Percentiles rank a stretch among this genome's conserved stretches.
Conservation (phyloP, 2,329 filamentous ascomycete species). For the Claviceps sp. region DNA sequence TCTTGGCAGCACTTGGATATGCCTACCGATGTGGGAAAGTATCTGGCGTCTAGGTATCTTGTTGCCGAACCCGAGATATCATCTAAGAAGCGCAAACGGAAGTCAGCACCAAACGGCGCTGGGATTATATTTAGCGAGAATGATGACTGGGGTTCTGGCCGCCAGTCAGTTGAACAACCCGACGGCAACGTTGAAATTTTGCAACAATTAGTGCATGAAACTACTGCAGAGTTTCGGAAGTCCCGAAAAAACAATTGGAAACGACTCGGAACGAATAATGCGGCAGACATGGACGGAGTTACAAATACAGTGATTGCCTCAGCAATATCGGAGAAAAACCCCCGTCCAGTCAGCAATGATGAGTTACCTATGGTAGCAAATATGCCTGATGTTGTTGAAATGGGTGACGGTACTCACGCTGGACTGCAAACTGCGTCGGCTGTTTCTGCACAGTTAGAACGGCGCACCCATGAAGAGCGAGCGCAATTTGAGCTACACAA, state of each 20-base stretch:
- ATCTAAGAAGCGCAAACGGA: conserved; percentile 51
- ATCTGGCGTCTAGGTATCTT: conserved; percentile 86
- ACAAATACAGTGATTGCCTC: conserved; percentile 66
- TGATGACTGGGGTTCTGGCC: conserved; percentile 39
- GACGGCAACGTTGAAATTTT: conserved; percentile 31
- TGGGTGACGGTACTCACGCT: conserved; percentile 79
- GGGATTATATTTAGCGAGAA: conserved; percentile 55
- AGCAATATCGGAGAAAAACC: conserved; percentile 53
- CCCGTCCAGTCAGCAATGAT: conserved; percentile 33
- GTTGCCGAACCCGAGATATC: conserved; percentile 39
- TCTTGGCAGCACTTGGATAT: conserved; percentile 20
- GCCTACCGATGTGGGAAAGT: conserved; percentile 58
- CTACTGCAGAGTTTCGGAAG: conserved; percentile 53
- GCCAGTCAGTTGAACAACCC: conserved; percentile 16
- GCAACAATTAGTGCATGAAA: conserved; percentile 34
- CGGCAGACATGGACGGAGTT: conserved; percentile 24
- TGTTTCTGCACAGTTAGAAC: conserved; percentile 55
- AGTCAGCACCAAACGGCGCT: conserved; percentile 25
- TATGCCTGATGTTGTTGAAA: conserved; percentile 42
- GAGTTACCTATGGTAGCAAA: conserved; percentile 34
- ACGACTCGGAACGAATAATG: conserved; percentile 38
- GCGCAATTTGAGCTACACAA: conserved; percentile 32
- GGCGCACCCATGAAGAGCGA: conserved; percentile 53
- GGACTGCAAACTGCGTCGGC: conserved; percentile 76
- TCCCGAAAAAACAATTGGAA: conserved; percentile 75